Conservation (phyloP, 1,139 yeast genomes). For the Taphrina sp. region DNA sequence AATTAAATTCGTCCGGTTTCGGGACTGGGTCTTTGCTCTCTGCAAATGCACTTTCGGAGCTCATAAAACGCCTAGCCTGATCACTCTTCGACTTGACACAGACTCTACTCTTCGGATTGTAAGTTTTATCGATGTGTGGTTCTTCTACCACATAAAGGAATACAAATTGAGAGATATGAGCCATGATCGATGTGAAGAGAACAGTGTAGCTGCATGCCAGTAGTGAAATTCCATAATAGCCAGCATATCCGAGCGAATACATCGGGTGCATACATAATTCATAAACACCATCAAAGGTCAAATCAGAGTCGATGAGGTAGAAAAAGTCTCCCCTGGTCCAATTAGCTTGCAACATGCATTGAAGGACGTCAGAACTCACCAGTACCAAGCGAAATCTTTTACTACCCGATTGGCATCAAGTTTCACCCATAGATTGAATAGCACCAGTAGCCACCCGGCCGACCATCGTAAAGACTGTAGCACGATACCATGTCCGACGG, state of each 20-base stretch:
- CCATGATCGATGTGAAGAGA: constrained; percentile 66
- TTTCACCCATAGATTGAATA: constrained; percentile 83
- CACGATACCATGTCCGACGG: constrained; percentile 48
- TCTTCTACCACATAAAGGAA: constrained; percentile 76
- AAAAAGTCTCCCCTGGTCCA: constrained; percentile 94
- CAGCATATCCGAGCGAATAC: constrained; percentile 88
- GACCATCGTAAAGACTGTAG: constrained; percentile 46
- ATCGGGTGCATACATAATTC: constrained; percentile 92
- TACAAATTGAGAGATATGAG: constrained; percentile 76
- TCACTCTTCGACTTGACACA: constrained; percentile 11
- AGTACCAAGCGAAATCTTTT: constrained; percentile 91
- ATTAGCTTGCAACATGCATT: no score
- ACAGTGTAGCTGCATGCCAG: constrained; percentile 75
- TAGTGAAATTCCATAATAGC: constrained; percentile 57
- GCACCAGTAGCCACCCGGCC: constrained; percentile 52
- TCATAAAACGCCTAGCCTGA: constrained; percentile 14
- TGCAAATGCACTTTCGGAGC: constrained; percentile 17
- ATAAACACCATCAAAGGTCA: constrained; percentile 86
- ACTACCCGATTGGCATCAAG: constrained; percentile 86
- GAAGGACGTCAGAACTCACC: no score
- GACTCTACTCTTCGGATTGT: constrained; percentile 43
- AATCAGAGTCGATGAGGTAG: constrained; percentile 73
- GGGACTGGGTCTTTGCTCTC: constrained; percentile 41
- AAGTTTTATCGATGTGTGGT: constrained; percentile 84
- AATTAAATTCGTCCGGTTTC: not conserved